Conservation (phyloP, 257 asterid species). For the Nicotiana tomentosiformis region DNA sequence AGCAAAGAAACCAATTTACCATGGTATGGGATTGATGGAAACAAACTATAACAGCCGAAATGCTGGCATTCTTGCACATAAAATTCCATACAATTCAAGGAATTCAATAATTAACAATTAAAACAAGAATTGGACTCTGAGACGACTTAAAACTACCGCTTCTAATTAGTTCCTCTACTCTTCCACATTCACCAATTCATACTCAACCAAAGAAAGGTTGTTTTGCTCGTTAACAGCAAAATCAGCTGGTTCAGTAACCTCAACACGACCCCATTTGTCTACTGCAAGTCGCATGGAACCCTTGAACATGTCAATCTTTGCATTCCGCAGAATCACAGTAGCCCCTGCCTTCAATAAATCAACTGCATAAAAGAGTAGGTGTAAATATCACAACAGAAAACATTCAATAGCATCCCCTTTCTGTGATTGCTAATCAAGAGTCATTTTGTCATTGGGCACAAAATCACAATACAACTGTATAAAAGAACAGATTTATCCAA, state of each 20-base stretch:
- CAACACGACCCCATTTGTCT: slow-evolving; percentile 6
- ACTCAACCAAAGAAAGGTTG: slow-evolving; percentile 7
- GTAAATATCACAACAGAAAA: background rate
- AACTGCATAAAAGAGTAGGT: background rate
- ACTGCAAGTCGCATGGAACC: slow-evolving; percentile 11
- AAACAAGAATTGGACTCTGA: slow-evolving; percentile 1
- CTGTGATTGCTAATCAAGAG: background rate
- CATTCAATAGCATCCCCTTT: background rate
- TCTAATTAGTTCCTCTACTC: background rate
- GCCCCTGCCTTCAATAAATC: background rate
- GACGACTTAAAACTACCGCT: background rate
- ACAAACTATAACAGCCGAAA: background rate
- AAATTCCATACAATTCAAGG: slow-evolving; percentile 3
- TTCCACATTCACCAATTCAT: slow-evolving; percentile 8
- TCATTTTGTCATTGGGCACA: background rate
- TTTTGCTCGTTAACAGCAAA: background rate
- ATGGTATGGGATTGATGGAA: background rate
- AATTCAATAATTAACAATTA: slow-evolving; percentile 6
- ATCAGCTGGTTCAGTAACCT: background rate
- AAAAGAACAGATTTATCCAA: background rate
- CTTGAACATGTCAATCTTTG: slow-evolving; percentile 9
- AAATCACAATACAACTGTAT: background rate
- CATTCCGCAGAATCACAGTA: slow-evolving; percentile 3
- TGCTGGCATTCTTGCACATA: background rate
- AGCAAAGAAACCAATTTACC: background rate